Evolutionary conservation across 768 basidiomycete species (phyloP), one percentile per base, ranked within the genome.

Genomic region (Collybiopsis confluens): DNA sequence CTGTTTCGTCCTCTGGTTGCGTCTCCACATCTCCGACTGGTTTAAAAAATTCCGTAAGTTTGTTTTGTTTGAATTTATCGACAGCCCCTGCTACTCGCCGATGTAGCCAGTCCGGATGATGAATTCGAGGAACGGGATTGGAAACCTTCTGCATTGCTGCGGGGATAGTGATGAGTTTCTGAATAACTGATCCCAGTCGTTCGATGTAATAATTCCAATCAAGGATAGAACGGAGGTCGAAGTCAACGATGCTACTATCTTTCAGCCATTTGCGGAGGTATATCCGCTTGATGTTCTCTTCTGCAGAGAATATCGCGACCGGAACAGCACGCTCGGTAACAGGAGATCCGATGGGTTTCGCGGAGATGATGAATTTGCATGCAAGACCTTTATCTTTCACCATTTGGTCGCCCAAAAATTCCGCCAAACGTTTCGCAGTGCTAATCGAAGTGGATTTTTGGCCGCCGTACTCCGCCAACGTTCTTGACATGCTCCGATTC

Each of bases 171-270:
- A 99, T 98, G 52, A 99, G 75, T 62, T 99, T 99, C 70, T 99
- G 97, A 54, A 99, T 94, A 60, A 98, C 97, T 2, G 94, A 97
- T 4, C 97, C 97, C 21, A 99, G 70, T 16, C 97, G 88, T 63
- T 98, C 97, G 62, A 98, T 95, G 72, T 98, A 99, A 69, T 99
- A 99, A 28, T 85, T 82, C 97, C 97, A 99, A 66, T 99, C 97
- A 56, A 99, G 78, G 60, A 99, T 97, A 16, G 89, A 85, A 16
- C 97, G 86, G 40, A 99, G 73, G 50, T 98, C 95, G 61, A 99
- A 98, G 59, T 83, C 87, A 33, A 80, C 71, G 35, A 98, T 75
- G 59, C 86, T 82, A 65, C 86, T 92, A 66, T 99, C 94, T 70
- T 94, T 98, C 56, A 99, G 78, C 97, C 97, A 99, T 68, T 90